Percentiles rank a stretch among this genome's conserved stretches.
Evolutionary conservation across 2,329 filamentous ascomycete genomes (phyloP).

Genomic region (Didymella sp.): DNA sequence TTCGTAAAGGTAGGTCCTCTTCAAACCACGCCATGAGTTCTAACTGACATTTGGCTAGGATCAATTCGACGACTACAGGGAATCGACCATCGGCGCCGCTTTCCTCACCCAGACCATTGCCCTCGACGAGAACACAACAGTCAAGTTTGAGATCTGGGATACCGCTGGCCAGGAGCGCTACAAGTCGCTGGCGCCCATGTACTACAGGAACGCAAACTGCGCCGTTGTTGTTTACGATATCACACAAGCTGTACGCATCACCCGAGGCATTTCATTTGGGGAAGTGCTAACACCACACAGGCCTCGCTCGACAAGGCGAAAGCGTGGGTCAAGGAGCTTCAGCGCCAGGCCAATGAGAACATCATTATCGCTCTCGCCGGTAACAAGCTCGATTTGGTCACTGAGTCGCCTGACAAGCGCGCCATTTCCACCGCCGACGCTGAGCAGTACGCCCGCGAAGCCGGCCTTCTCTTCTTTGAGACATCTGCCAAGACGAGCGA

Average conservation of each 20-base stretch:
- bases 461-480: constrained; percentile 95
- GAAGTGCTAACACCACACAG: constrained; percentile 58
- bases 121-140: constrained; percentile 95
- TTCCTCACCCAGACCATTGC: constrained; percentile 99
- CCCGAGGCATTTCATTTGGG: constrained; percentile 19
- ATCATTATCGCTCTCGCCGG: constrained; percentile 98
- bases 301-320: constrained; percentile 98
- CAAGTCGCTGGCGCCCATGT: constrained; percentile 99
- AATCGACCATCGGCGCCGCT: constrained; percentile 97
- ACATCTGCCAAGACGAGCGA: constrained; percentile 97
- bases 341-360: constrained; percentile 98
- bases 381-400: constrained; percentile 93
- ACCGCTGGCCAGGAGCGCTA: constrained; percentile 98
- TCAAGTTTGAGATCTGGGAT: constrained; percentile 97
- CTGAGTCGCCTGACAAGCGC: constrained; percentile 92
- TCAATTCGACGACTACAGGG: constrained; percentile 98
- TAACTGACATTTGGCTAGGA: constrained; percentile 64
- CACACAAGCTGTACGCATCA: constrained; percentile 84
- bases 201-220: constrained; percentile 99
- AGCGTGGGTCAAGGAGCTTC: constrained; percentile 98
- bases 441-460: constrained; percentile 92
- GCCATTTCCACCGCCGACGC: constrained; percentile 88
- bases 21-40: neutral
- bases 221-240: constrained; percentile 99
- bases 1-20: constrained; percentile 85